Percentiles rank a stretch among this genome's conserved stretches.
Evolutionary conservation across 441 rosid species (phyloP).

Genomic region (Brassica hybrid): DNA sequence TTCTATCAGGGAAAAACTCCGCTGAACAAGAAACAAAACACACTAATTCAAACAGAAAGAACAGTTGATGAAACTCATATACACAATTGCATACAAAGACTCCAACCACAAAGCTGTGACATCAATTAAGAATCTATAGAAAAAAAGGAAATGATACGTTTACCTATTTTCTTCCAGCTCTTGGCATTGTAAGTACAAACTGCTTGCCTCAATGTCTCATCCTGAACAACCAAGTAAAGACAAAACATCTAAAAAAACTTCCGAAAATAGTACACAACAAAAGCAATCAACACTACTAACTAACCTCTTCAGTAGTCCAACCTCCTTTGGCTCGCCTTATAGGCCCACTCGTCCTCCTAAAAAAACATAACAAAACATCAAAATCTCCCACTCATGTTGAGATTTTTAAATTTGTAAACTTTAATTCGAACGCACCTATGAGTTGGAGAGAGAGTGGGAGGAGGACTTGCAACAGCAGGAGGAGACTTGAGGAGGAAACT

Average conservation of each 20-base stretch:
- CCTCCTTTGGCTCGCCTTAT: conserved; percentile 99
- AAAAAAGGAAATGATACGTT: background rate
- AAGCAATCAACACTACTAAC: conserved; percentile 26
- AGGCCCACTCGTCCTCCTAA: conserved; percentile 90
- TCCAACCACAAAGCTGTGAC: conserved; percentile 3
- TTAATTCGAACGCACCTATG: conserved; percentile 50
- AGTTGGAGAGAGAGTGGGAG: conserved; percentile 65
- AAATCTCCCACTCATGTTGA: background rate
- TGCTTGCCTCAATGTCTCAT: conserved; percentile 88
- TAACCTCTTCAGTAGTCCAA: conserved; percentile 97
- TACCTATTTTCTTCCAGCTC: conserved; percentile 97
- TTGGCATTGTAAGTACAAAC: conserved; percentile 80
- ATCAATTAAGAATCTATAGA: conserved; percentile 9
- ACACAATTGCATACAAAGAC: background rate
- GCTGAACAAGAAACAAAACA: conserved; percentile 58
- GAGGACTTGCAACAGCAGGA: conserved; percentile 64
- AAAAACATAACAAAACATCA: background rate
- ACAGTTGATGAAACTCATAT: background rate
- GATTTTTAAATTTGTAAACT: background rate
- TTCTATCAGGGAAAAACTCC: conserved; percentile 81
- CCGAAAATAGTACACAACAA: background rate
- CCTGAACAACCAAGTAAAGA: conserved; percentile 55
- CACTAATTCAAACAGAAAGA: conserved; percentile 12
- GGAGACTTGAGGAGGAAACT: conserved; percentile 74
- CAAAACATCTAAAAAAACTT: conserved; percentile 12